Percentiles rank a stretch among this genome's conserved stretches.
These are phyloP conservation scores for Scleromitrula shiraiana DNA, from an alignment of 2,329 filamentous ascomycete genomes.

Conservation along the genomic window DNA sequence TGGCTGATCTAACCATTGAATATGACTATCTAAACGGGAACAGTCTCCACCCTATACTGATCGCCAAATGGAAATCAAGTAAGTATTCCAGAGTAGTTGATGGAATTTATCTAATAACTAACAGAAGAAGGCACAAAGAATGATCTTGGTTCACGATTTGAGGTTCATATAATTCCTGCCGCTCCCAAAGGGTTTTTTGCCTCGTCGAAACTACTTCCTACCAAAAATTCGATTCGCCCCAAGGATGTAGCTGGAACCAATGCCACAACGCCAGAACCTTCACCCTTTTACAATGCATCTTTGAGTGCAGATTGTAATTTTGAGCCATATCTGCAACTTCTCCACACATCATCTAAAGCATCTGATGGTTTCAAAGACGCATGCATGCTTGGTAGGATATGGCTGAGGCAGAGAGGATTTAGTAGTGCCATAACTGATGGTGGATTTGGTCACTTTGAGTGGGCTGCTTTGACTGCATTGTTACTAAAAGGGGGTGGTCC, in stretches of 20 bases:
- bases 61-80: conserved; percentile 33
- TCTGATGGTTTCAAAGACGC: conserved; percentile 60
- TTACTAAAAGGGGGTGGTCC: conserved; percentile 70
- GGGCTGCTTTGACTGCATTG: conserved; percentile 71
- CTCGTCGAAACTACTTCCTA: conserved; percentile 59
- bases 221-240: conserved; percentile 60
- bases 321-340: conserved; percentile 64
- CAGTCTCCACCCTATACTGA: conserved; percentile 61
- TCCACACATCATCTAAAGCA: conserved; percentile 61
- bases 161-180: conserved; percentile 71
- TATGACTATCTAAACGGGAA: conserved; percentile 68
- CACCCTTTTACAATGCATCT: conserved; percentile 84
- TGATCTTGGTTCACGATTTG: conserved; percentile 37
- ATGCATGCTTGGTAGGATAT: conserved; percentile 76
- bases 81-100: background rate
- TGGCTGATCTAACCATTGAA: conserved; percentile 44
- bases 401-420: conserved; percentile 84
- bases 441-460: conserved; percentile 91
- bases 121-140: conserved; percentile 27
- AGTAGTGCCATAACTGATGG: conserved; percentile 60
- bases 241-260: conserved; percentile 40
- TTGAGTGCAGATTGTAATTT: conserved; percentile 70
- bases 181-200: conserved; percentile 63
- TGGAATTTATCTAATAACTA: background rate
- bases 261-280: conserved; percentile 38